Evolutionary conservation across 352 stramenopile species (phyloP), one percentile per base, ranked within the genome.

Genomic region (Phytophthora pistaciae): DNA sequence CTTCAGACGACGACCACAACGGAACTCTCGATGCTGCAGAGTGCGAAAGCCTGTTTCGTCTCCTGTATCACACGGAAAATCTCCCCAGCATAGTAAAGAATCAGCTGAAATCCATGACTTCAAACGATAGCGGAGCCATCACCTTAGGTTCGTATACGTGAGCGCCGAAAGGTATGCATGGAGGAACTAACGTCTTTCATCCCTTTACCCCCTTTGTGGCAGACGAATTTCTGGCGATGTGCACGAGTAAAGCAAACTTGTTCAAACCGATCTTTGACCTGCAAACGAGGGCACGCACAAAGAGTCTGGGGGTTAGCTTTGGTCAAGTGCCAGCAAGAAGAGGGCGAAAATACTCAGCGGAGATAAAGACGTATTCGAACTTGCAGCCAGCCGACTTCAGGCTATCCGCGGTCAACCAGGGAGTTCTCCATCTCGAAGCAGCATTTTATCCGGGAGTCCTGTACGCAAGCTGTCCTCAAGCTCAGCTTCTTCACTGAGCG

Each of bases 41-140:
- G 33, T 86, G 79, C 46, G 74, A 88, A 18, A 88, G 82, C 49
- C 66, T 90, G 6, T 85, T 87, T 50, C 80, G 80, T 10, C 64
- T 90, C 49, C 61, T 88, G 7, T 88, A 84, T 46, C 71, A 88
- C 60, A 85, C 74, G 8, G 71, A 79, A 16, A 77, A 77, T 14
- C 55, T 90, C 25, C 72, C 82, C 13, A 46, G 65, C 6, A 62
- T 73, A 23, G 66, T 87, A 10, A 79, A 79, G 20, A 44, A 74
- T 4, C 58, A 85, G 11, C 36, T 90, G 0, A 63, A 77, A 14
- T 70, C 75, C 1, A 72, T 86, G 33, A 79, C 80, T 60, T 38
- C 70, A 11, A 77, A 87, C 25, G 50, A 57, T 1, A 72, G 79
- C 33, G 72, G 71, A 1, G 50, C 78, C 7, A 71, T 88, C 29